Evolutionary conservation across 805 yeast genomes (phyloP), one percentile per base, ranked within the genome.

Genomic region (Candida stauntonica): DNA sequence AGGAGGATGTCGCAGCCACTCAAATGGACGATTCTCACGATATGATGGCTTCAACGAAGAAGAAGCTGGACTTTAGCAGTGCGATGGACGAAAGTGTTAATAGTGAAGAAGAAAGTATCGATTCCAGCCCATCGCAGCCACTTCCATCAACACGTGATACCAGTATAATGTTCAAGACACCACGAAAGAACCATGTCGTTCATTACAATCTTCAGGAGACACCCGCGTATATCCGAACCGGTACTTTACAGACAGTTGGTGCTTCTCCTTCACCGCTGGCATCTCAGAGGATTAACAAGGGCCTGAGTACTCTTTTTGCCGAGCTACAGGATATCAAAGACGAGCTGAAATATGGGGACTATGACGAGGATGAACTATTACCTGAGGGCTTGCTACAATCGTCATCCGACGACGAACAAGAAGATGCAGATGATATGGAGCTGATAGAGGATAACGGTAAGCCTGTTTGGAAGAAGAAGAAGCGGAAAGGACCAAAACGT

Each of bases 281-380:
- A 3, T 45, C 54, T 2, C 54, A 48, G 30, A 44, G 48, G 44
- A 49, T 50, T 5, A 51, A 53, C 4, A 60, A 66, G 32, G 56
- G 68, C 3, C 43, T 79, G 8, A 64, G 72, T 4, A 71, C 70
- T 26, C 58, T 79, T 28, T 70, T 68, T 46, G 62, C 67, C 30
- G 83, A 75, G 39, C 62, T 68, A 13, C 55, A 61, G 26, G 64
- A 60, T 32, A 55, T 75, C 12, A 47, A 57, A 31, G 52, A 54
- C 23, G 62, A 52, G 14, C 18, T 54, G 21, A 51, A 44, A 28
- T 47, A 51, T 29, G 54, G 56, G 12, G 58, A 54, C 31, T 45
- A 36, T 27, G 49, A 46, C 16, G 44, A 36, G 8, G 46, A 44
- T 15, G 51, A 45, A 12, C 16, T 48, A 5, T 23, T 47, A 8